A percentile compares a stretch with the other conserved stretches of the same genome.
phyloP scores from a whole-genome alignment of 345 rosid species.

The Pistacia vera region DNA sequence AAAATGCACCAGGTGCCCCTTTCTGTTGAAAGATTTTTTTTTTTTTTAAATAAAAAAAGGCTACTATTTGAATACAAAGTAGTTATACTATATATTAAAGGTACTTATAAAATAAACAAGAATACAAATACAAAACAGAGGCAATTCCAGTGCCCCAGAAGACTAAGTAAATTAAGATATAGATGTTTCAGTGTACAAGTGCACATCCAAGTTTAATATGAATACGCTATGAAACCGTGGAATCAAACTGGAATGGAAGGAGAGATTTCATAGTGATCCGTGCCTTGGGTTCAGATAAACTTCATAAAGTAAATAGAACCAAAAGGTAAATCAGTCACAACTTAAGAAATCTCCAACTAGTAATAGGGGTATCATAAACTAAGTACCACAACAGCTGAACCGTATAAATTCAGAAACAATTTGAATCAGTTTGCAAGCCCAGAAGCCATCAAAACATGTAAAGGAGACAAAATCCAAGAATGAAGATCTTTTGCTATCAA shows the following conservation, averaged over 20 bases:
- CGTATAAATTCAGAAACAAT: neutral
- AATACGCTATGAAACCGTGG: neutral
- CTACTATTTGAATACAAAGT: too few relatives aligned
- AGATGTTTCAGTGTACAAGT: neutral
- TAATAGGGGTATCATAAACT: neutral
- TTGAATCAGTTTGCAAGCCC: neutral
- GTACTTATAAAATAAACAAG: neutral
- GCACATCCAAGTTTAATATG: neutral
- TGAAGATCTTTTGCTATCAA: neutral
- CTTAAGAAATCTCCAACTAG: neutral
- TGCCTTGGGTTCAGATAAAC: neutral
- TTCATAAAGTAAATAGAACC: neutral
- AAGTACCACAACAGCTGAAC: neutral
- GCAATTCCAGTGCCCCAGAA: neutral
- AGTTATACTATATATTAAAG: neutral
- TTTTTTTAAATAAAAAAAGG: too few relatives aligned
- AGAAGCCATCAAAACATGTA: neutral
- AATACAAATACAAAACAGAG: neutral
- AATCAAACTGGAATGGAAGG: neutral
- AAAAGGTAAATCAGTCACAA: neutral
- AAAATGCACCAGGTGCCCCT: neutral
- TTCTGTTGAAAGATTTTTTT: too few relatives aligned
- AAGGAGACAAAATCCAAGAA: neutral
- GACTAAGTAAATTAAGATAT: neutral
- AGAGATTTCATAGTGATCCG: neutral